A percentile compares a stretch with the other conserved stretches of the same genome.
Conservation (phyloP, 768 basidiomycete species). For the Heimioporus sp. region DNA sequence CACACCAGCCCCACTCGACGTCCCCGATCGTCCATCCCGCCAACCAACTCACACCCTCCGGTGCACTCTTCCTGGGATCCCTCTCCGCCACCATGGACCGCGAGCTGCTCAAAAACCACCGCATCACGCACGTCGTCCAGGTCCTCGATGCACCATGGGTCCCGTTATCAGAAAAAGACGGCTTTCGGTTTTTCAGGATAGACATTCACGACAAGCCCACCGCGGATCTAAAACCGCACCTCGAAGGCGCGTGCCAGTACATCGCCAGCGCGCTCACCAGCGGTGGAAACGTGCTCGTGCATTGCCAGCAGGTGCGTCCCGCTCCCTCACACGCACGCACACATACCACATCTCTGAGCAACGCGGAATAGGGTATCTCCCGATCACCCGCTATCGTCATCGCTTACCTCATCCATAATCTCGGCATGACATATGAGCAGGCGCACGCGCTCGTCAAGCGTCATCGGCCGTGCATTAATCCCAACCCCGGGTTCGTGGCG, state of each 20-base stretch:
- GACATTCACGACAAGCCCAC: conserved; percentile 61
- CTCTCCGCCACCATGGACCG: conserved; percentile 58
- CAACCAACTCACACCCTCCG: conserved; percentile 26
- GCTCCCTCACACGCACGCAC: too few relatives aligned
- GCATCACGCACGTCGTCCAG: conserved; percentile 61
- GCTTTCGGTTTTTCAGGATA: conserved; percentile 59
- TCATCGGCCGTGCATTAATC: conserved; percentile 71
- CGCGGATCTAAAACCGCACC: conserved; percentile 64
- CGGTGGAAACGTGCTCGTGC: conserved; percentile 70
- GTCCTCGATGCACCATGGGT: conserved; percentile 67
- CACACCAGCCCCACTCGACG: conserved; percentile 25
- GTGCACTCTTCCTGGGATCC: conserved; percentile 69
- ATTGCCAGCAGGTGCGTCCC: conserved; percentile 73
- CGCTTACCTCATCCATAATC: conserved; percentile 75
- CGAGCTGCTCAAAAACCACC: conserved; percentile 46
- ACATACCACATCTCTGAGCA: conserved; percentile 1
- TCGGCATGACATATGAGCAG: conserved; percentile 69
- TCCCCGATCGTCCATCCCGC: conserved; percentile 20
- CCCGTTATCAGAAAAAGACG: conserved; percentile 45
- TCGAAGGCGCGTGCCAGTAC: conserved; percentile 65
- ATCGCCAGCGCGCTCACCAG: conserved; percentile 60
- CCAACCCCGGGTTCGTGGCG: conserved; percentile 72
- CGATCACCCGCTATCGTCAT: conserved; percentile 74
- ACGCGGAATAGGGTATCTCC: conserved; percentile 61
- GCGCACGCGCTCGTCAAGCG: conserved; percentile 60